Evolutionary conservation across 768 basidiomycete species (phyloP).

Genomic region (Cystoderma amianthinum): DNA sequence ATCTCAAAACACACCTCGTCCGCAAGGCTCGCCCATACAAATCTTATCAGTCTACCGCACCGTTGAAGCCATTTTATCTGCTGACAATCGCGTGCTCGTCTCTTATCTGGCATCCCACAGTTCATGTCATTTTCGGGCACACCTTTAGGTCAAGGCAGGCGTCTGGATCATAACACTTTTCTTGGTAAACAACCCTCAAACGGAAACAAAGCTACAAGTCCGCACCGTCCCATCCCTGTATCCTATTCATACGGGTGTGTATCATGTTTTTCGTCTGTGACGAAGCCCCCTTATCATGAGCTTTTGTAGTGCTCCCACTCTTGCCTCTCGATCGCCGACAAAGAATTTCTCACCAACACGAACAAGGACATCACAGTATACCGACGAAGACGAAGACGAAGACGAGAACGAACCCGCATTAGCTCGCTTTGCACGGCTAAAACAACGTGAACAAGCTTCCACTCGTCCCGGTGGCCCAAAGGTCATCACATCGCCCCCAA

Average conservation of each 20-base stretch:
- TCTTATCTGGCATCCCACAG: slow-evolving; percentile 13
- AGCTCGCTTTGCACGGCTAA: slow-evolving; percentile 33
- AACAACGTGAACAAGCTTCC: slow-evolving; percentile 30
- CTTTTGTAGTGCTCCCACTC: slow-evolving; percentile 43
- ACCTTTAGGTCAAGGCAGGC: slow-evolving; percentile 79
- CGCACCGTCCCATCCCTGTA: slow-evolving; percentile 37
- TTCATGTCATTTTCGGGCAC: slow-evolving; percentile 86
- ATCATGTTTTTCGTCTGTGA: slow-evolving; percentile 11
- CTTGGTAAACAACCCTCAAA: slow-evolving; percentile 50
- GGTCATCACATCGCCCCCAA: slow-evolving; percentile 38
- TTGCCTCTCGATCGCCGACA: slow-evolving; percentile 52
- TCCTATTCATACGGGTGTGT: slow-evolving; percentile 72
- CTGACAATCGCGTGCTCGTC: slow-evolving; percentile 10
- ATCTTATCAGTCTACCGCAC: slow-evolving; percentile 1
- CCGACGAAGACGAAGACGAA: slow-evolving; percentile 20
- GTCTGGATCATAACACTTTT: slow-evolving; percentile 76
- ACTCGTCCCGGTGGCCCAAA: slow-evolving; percentile 28
- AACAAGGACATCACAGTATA: slow-evolving; percentile 18
- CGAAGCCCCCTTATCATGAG: slow-evolving; percentile 11
- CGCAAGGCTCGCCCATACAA: slow-evolving; percentile 1
- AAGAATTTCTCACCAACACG: slow-evolving; percentile 36
- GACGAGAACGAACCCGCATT: slow-evolving; percentile 33
- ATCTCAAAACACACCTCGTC: slow-evolving; percentile 5
- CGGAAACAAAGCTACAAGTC: slow-evolving; percentile 26
- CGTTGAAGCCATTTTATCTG: neutral